Percentiles rank a stretch among this genome's conserved stretches.
phyloP scores from a whole-genome alignment of 768 basidiomycete species.

The Tulasnella sp. region DNA sequence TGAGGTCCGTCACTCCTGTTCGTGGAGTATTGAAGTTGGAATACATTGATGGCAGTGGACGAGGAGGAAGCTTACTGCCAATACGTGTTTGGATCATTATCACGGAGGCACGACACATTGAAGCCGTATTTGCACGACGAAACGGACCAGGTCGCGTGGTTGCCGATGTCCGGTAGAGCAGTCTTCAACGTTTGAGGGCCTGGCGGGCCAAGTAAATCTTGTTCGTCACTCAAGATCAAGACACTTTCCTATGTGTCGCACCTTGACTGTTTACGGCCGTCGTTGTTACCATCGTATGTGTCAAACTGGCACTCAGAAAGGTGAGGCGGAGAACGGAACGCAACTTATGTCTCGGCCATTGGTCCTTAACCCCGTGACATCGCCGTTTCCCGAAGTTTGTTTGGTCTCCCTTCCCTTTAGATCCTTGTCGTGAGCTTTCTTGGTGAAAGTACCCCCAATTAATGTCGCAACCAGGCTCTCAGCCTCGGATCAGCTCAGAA shows the following conservation, averaged over 20 bases:
- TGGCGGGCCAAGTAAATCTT: not conserved
- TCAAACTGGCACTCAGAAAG: not conserved
- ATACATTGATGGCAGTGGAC: not conserved
- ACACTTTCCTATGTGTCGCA: not conserved
- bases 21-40: not conserved
- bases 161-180: conserved; percentile 59
- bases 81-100: conserved; percentile 83
- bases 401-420: not conserved
- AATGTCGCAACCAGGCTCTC: not conserved
- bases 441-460: not conserved
- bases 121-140: conserved; percentile 96
- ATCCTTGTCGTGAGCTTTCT: not conserved
- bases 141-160: conserved; percentile 88
- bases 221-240: not conserved
- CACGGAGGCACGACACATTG: conserved; percentile 82
- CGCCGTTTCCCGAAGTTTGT: not conserved
- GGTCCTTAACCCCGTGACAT: not conserved
- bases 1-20: conserved; percentile 74
- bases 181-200: conserved; percentile 12
- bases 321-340: not conserved
- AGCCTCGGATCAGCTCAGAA: not conserved
- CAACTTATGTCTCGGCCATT: not conserved
- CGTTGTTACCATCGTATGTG: not conserved
- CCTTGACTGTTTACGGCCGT: not conserved
- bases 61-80: conserved; percentile 74